A percentile compares a stretch with the other conserved stretches of the same genome.
Evolutionary conservation across 768 basidiomycete genomes (phyloP).

Genomic region (Lactarius pseudohatsudake): DNA sequence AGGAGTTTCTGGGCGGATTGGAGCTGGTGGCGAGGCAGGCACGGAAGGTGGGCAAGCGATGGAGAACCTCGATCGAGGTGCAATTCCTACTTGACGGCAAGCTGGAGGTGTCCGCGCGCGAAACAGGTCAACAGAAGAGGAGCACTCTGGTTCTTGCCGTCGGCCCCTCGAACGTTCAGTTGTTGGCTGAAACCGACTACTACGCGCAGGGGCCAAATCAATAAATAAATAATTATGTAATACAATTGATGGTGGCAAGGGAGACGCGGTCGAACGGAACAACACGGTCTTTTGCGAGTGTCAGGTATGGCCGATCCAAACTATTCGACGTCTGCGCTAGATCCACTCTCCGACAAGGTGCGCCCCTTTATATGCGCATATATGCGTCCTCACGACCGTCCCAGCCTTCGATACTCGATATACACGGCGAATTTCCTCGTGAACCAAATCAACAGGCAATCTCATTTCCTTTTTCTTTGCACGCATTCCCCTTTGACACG

Average conservation of each 20-base stretch:
- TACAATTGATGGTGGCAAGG: background rate
- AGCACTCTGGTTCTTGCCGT: slow-evolving; percentile 30
- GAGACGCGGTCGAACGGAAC: background rate
- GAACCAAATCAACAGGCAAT: slow-evolving; percentile 1
- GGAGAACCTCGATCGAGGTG: slow-evolving; percentile 52
- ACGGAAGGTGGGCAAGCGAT: slow-evolving; percentile 46
- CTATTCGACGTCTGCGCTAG: background rate
- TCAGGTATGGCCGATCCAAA: slow-evolving; percentile 1
- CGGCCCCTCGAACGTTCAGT: too few relatives aligned
- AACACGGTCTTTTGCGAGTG: background rate
- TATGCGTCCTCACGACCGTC: background rate
- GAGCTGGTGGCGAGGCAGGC: slow-evolving; percentile 40
- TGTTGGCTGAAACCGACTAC: too few relatives aligned
- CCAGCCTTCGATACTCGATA: background rate
- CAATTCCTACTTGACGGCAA: slow-evolving; percentile 41
- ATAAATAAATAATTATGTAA: background rate
- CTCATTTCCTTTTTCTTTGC: background rate
- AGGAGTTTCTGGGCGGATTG: slow-evolving; percentile 44
- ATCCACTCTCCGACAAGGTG: slow-evolving; percentile 6
- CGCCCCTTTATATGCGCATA: background rate
- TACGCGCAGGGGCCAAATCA: too few relatives aligned
- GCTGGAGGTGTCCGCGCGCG: slow-evolving; percentile 41
- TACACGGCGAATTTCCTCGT: background rate
- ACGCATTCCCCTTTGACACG: background rate
- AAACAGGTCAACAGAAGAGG: slow-evolving; percentile 38